Percentiles rank a stretch among this genome's conserved stretches.
Conservation (phyloP, 2,329 filamentous ascomycete species). For the Lojkania enalia region DNA sequence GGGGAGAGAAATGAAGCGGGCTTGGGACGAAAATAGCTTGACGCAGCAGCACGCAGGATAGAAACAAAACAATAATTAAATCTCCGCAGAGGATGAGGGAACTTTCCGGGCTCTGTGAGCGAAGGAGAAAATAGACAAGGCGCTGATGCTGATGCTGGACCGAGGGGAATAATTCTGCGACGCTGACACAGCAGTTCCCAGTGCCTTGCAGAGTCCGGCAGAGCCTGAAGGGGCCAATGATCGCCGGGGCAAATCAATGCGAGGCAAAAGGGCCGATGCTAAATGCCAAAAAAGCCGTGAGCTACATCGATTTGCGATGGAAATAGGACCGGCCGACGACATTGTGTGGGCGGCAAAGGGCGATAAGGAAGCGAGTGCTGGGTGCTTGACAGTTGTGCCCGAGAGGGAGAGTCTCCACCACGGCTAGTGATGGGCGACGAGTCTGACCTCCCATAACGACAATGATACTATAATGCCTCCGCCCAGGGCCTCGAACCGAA, state of each 20-base stretch:
- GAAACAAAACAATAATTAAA: not conserved
- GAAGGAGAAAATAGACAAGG: slow-evolving; percentile 1
- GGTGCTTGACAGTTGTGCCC: not conserved
- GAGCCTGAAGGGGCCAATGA: not conserved
- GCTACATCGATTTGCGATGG: too few species aligned
- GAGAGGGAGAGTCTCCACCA: not conserved
- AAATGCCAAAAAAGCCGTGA: too few species aligned
- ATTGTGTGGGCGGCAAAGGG: not conserved
- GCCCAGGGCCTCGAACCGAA: not conserved
- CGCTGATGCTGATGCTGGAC: not conserved
- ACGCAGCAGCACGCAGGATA: not conserved
- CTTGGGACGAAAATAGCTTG: not conserved
- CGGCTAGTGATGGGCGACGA: not conserved
- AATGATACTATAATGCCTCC: too few species aligned
- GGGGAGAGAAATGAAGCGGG: not conserved
- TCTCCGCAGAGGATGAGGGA: not conserved
- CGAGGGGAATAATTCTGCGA: not conserved
- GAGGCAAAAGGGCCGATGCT: too few species aligned
- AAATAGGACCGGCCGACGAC: too few species aligned
- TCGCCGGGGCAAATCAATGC: not conserved
- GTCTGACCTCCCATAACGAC: too few species aligned
- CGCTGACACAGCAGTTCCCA: not conserved
- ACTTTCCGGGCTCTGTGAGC: not conserved
- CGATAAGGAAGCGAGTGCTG: not conserved
- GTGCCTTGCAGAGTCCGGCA: not conserved